Percentiles rank a stretch among this genome's conserved stretches.
These are phyloP conservation scores for Hondaea fermentalgiana DNA, from an alignment of 108 stramenopile species.

Conservation along the genomic window DNA sequence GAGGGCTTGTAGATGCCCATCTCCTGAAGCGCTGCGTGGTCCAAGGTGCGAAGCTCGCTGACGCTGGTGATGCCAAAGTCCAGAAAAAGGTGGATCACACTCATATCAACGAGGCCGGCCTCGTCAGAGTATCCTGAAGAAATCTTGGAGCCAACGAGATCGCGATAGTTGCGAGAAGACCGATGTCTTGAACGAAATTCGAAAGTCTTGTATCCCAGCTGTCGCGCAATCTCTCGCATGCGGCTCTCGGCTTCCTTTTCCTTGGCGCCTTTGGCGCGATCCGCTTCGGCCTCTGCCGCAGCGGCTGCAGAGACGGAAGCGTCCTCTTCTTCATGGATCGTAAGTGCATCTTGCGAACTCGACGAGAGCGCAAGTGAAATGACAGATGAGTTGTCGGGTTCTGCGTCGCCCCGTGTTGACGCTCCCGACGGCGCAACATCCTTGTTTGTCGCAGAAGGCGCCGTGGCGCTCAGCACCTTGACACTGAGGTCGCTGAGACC, in stretches of 20 bases:
- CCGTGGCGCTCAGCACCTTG: not conserved
- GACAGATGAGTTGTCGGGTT: not conserved
- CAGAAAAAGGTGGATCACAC: not conserved
- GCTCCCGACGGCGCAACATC: not conserved
- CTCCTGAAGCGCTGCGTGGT: not conserved
- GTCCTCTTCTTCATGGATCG: not conserved
- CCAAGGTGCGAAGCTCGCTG: not conserved
- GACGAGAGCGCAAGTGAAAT: not conserved
- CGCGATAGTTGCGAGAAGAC: conserved; percentile 6
- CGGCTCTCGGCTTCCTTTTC: not conserved
- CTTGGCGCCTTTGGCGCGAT: not conserved
- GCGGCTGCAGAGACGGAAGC: not conserved
- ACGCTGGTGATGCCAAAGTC: conserved; percentile 9
- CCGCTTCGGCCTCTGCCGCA: not conserved
- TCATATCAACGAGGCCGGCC: not conserved
- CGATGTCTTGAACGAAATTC: not conserved
- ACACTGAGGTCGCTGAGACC: conserved; percentile 6
- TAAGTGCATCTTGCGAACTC: not conserved
- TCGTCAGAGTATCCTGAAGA: not conserved
- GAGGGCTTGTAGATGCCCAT: conserved; percentile 14
- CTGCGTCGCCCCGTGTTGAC: not conserved
- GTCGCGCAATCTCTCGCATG: not conserved
- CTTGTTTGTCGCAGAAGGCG: not conserved
- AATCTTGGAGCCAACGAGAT: not conserved
- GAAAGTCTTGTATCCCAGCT: not conserved